Evolutionary conservation across 1,284 basidiomycete species (phyloP).

Genomic region (Ceratorhiza oryzae-sativae): DNA sequence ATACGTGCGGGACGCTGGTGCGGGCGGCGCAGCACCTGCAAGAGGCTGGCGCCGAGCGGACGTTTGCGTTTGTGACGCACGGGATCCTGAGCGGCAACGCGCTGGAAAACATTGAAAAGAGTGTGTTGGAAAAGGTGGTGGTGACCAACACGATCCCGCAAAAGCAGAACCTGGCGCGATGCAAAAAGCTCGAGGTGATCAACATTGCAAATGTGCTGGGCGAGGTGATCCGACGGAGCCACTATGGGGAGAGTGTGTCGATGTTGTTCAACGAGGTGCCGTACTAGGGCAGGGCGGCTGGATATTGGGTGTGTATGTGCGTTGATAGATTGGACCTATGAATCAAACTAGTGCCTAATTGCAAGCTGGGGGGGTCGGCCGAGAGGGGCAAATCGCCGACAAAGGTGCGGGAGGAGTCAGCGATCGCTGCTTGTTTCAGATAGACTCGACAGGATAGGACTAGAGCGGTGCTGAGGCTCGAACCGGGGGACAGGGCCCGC

Average conservation of each 20-base stretch:
- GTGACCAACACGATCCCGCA: slow-evolving; percentile 99
- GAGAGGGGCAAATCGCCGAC: background rate
- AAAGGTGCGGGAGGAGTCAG: slow-evolving; percentile 1
- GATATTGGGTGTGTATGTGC: background rate
- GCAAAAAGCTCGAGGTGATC: slow-evolving; percentile 92
- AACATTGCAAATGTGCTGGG: slow-evolving; percentile 95
- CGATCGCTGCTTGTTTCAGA: background rate
- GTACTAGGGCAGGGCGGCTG: slow-evolving; percentile 57
- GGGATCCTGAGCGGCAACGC: slow-evolving; percentile 95
- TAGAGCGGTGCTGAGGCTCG: slow-evolving; percentile 7
- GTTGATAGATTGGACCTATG: background rate
- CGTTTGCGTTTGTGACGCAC: slow-evolving; percentile 96
- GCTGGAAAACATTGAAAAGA: slow-evolving; percentile 72
- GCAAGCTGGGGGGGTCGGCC: background rate
- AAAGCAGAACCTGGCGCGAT: slow-evolving; percentile 73
- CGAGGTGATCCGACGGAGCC: slow-evolving; percentile 93
- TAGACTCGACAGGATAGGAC: background rate
- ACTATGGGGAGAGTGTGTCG: slow-evolving; percentile 67
- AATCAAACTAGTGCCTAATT: slow-evolving; percentile 3
- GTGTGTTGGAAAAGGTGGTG: slow-evolving; percentile 91
- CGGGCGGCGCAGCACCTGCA: slow-evolving; percentile 89
- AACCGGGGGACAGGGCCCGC: background rate
- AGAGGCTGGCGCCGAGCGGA: slow-evolving; percentile 87
- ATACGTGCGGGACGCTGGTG: slow-evolving; percentile 97
- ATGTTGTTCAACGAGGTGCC: slow-evolving; percentile 86